Base-by-base conservation (phyloP, 2,329 filamentous ascomycete genomes). In the Fusarium mangiferae region DNA sequence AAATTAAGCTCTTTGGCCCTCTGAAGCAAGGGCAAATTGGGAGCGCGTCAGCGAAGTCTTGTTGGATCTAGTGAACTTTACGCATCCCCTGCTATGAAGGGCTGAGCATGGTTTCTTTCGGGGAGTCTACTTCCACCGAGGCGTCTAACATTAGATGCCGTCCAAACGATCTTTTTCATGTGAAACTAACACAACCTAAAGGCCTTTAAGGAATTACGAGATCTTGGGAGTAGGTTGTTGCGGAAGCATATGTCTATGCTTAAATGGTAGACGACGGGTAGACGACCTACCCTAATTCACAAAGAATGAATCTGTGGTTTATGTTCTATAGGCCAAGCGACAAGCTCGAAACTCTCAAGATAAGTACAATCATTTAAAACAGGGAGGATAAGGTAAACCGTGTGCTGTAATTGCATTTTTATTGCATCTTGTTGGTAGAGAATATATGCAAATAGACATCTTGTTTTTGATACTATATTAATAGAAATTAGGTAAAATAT, bases 401-500 rank as follows among this genome's bases (percentile, higher is more conserved):
- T 11, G 0, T 15, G 0, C 6, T 7, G 2, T 14, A 2, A 46
- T 22, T 28, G 1, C 3, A 28, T 22, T 8, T 8, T 22, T 17
- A 0, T n/a, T 48, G 1, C 0, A n/a, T 9, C 12, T 17, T 30
- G 0, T 28, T 28, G 3, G 28, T 28, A 28, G 10, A 28, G 28
- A n/a, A n/a, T n/a, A n/a, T n/a, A n/a, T n/a, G n/a, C n/a, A n/a
- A n/a, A n/a, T n/a, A n/a, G n/a, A n/a, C n/a, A n/a, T n/a, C n/a
- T n/a, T n/a, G n/a, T n/a, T n/a, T n/a, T n/a, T n/a, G n/a, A n/a
- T n/a, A n/a, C n/a, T n/a, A 28, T 28, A 3, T 28, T 28, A 24
- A 6, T 6, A 17, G 11, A 3, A 42, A 6, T 15, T 1, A 17
- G 15, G 9, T 17, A 42, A 17, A 14, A 26, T 20, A 20, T 45